Percentiles rank a stretch among this genome's conserved stretches.
phyloP scores from a whole-genome alignment of 768 basidiomycete species.

The Naganishia randhawae region DNA sequence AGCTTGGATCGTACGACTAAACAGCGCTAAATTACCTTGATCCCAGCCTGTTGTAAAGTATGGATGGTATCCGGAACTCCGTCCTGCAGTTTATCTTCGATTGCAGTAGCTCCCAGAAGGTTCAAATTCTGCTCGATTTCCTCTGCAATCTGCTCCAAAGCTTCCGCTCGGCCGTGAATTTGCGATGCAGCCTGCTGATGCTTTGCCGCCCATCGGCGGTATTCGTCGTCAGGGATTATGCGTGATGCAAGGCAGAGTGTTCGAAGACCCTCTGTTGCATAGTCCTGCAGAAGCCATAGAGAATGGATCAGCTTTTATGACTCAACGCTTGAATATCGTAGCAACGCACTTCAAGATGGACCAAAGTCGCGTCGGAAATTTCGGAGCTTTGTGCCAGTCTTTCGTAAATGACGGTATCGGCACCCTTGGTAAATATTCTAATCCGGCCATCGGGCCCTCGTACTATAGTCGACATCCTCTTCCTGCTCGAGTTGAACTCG shows the following conservation, averaged over 20 bases:
- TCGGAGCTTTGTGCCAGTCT: slow-evolving; percentile 73
- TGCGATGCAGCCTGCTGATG: slow-evolving; percentile 92
- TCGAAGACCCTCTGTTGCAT: slow-evolving; percentile 92
- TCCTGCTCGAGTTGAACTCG: slow-evolving; percentile 97
- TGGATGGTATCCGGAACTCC: slow-evolving; percentile 98
- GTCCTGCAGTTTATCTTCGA: slow-evolving; percentile 97
- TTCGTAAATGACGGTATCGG: slow-evolving; percentile 95
- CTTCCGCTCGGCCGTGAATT: slow-evolving; percentile 83
- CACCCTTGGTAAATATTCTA: slow-evolving; percentile 93
- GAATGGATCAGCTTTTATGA: neutral
- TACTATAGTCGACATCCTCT: slow-evolving; percentile 95
- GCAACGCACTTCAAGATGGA: slow-evolving; percentile 75
- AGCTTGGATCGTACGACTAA: neutral
- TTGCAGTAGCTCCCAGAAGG: slow-evolving; percentile 90
- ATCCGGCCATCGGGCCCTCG: slow-evolving; percentile 82
- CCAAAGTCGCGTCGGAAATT: slow-evolving; percentile 71
- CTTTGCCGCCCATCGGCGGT: slow-evolving; percentile 78
- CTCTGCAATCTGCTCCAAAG: slow-evolving; percentile 89
- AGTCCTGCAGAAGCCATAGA: slow-evolving; percentile 59
- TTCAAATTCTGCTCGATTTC: slow-evolving; percentile 91
- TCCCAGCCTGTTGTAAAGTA: slow-evolving; percentile 94
- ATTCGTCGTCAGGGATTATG: slow-evolving; percentile 86
- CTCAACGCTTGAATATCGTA: neutral
- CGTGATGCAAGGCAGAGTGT: slow-evolving; percentile 95
- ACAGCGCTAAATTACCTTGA: slow-evolving; percentile 61